Percentiles rank a stretch among this genome's conserved stretches.
These are phyloP conservation scores for Adansonia rubrostipa DNA, from an alignment of 441 rosid species.

Conservation along the genomic window DNA sequence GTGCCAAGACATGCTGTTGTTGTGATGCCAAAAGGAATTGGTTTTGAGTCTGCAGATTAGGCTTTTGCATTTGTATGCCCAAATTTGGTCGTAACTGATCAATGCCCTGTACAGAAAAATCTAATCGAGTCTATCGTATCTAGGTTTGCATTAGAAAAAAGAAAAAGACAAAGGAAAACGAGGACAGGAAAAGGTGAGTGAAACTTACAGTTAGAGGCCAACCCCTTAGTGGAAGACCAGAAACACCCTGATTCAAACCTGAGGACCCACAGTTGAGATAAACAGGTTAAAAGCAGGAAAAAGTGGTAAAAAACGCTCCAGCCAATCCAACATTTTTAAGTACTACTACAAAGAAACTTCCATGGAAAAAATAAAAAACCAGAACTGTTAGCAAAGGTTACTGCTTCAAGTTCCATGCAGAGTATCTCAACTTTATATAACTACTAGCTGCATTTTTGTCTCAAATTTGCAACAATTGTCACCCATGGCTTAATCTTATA, in stretches of 20 bases:
- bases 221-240: constrained; percentile 68
- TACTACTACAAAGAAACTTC: not conserved
- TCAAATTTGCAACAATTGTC: constrained; percentile 1
- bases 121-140: not conserved
- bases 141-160: not conserved
- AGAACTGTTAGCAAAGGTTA: not conserved
- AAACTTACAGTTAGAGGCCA: constrained; percentile 74
- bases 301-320: not conserved
- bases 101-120: constrained; percentile 47
- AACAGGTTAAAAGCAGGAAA: not conserved
- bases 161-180: not conserved
- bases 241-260: constrained; percentile 59
- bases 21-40: constrained; percentile 62
- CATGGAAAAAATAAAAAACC: not conserved
- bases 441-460: not conserved
- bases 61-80: constrained; percentile 59
- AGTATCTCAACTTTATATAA: not conserved
- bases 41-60: constrained; percentile 51
- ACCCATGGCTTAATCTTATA: not conserved
- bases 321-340: not conserved
- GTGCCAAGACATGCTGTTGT: constrained; percentile 65
- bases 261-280: constrained; percentile 25
- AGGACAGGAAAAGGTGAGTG: constrained; percentile 17
- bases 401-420: not conserved
- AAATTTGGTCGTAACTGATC: constrained; percentile 59